Percentiles rank a stretch among this genome's conserved stretches.
phyloP scores from a whole-genome alignment of 2,329 filamentous ascomycete genomes.

The Beauveria bassiana region DNA sequence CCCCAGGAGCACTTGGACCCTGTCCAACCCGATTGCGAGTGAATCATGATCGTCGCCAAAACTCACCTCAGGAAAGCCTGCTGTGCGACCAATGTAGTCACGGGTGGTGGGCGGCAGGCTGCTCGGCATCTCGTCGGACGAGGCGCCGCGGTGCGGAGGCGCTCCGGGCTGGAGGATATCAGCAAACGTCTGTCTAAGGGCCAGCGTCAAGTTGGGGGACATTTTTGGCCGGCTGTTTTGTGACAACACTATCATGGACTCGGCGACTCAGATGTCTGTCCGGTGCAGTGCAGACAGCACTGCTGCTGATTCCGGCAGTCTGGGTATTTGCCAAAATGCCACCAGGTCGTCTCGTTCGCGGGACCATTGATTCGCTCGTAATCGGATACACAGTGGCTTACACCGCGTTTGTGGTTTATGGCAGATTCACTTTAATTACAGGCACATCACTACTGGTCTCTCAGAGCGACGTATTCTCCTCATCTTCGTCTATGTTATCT shows the following conservation, averaged over 20 bases:
- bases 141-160: neutral
- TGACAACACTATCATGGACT: neutral
- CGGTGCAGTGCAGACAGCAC: neutral
- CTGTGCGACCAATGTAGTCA: constrained; percentile 46
- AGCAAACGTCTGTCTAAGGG: neutral
- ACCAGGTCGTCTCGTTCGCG: constrained; percentile 56
- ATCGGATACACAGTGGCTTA: neutral
- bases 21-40: constrained; percentile 74
- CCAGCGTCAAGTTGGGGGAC: neutral
- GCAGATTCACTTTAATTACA: neutral
- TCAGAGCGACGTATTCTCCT: neutral
- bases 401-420: neutral
- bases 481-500: no score
- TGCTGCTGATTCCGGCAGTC: constrained; percentile 29
- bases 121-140: neutral
- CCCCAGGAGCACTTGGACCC: constrained; percentile 74
- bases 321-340: constrained; percentile 63
- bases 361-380: neutral
- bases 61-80: constrained; percentile 63
- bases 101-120: constrained; percentile 62
- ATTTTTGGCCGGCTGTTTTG: neutral
- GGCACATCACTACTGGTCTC: neutral
- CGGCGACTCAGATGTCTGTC: neutral
- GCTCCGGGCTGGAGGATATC: neutral
- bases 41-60: constrained; percentile 60